Conservation (phyloP, 305 asterid genomes). For the Rubia balearica region DNA sequence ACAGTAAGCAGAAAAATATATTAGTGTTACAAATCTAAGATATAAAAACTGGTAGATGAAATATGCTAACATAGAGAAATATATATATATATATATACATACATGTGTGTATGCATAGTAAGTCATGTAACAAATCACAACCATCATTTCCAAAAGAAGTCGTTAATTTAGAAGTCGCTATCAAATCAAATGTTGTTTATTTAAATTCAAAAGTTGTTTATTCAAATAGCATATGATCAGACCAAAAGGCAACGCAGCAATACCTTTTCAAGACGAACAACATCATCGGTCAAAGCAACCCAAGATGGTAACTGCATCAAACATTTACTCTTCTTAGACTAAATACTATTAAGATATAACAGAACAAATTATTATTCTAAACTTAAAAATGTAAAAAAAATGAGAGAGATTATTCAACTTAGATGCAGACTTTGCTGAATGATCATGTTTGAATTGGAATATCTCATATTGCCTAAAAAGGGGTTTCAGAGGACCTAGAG, state of each 20-base stretch:
- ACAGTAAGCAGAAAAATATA: no score
- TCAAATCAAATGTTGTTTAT: no score
- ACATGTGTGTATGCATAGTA: no score
- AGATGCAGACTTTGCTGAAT: background rate
- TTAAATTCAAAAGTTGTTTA: no score
- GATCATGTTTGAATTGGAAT: background rate
- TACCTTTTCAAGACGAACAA: conserved; percentile 66
- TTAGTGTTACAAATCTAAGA: no score
- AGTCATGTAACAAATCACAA: no score
- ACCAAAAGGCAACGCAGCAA: background rate
- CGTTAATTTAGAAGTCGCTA: no score
- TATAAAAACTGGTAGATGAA: no score
- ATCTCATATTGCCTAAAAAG: background rate
- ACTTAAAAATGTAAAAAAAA: conserved; percentile 1
- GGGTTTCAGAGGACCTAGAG: background rate
- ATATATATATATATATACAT: no score
- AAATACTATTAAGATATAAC: background rate
- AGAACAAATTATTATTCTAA: conserved; percentile 3
- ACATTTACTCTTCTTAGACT: conserved; percentile 14
- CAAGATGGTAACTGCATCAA: conserved; percentile 71
- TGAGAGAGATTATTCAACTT: background rate
- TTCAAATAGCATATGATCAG: background rate
- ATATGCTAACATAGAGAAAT: no score
- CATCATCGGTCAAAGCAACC: conserved; percentile 78
- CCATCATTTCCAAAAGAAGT: no score